Evolutionary conservation across 345 rosid species (phyloP).

Genomic region (Hibiscus tridactylites): DNA sequence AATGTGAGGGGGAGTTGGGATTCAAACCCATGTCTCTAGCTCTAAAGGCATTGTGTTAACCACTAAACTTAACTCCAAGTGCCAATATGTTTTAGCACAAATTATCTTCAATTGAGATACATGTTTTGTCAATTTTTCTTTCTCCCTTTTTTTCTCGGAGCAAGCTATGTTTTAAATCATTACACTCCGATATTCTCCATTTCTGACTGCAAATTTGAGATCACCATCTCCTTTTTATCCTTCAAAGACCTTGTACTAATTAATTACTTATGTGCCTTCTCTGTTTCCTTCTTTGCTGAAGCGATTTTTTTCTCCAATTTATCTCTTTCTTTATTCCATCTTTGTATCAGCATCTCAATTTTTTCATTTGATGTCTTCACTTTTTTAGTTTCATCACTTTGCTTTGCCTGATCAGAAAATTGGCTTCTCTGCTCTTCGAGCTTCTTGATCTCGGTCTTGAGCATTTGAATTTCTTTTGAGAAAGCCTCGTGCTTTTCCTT

Average conservation of each 20-base stretch:
- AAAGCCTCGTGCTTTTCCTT: conserved; percentile 35
- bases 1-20: too few relatives aligned
- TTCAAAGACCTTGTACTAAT: conserved; percentile 32
- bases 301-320: conserved; percentile 35
- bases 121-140: conserved; percentile 45
- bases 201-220: conserved; percentile 40
- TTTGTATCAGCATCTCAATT: conserved; percentile 33
- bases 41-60: too few relatives aligned
- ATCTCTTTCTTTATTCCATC: conserved; percentile 49
- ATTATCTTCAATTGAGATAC: conserved; percentile 38
- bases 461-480: conserved; percentile 48
- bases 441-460: conserved; percentile 31
- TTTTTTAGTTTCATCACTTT: conserved; percentile 25
- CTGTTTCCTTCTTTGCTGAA: conserved; percentile 46
- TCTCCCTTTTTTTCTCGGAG: conserved; percentile 55
- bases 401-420: conserved; percentile 17
- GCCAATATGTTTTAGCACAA: too few relatives aligned
- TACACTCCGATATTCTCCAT: conserved; percentile 43
- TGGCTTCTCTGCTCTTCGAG: conserved; percentile 25
- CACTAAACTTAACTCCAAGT: too few relatives aligned
- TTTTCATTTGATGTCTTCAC: conserved; percentile 30
- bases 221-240: conserved; percentile 47
- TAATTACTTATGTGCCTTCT: conserved; percentile 42
- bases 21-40: too few relatives aligned
- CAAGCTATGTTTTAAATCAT: conserved; percentile 38